A percentile compares a stretch with the other conserved stretches of the same genome.
Evolutionary conservation across 2,329 filamentous ascomycete species (phyloP).

Genomic region (Cytospora mali): DNA sequence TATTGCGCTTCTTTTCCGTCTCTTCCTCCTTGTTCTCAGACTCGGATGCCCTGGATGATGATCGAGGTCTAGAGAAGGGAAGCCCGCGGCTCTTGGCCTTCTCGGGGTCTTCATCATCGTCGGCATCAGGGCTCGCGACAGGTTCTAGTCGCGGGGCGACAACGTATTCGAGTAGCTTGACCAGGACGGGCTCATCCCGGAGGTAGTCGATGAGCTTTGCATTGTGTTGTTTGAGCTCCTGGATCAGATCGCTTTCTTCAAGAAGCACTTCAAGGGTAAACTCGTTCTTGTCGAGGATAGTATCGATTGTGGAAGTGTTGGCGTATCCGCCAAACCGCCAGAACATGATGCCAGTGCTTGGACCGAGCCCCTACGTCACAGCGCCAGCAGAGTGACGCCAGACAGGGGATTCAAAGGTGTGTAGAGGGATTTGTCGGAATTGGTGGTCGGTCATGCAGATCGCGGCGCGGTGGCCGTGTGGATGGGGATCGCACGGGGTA

Average conservation of each 20-base stretch:
- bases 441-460: conserved; percentile 24
- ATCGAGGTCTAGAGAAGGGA: conserved; percentile 55
- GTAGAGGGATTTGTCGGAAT: conserved; percentile 12
- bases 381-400: conserved; percentile 31
- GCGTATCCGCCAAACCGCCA: conserved; percentile 99
- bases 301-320: conserved; percentile 95
- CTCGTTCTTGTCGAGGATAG: conserved; percentile 93
- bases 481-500: background rate
- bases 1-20: conserved; percentile 85
- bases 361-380: conserved; percentile 32
- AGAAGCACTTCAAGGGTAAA: conserved; percentile 94
- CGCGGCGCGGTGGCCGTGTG: conserved; percentile 4
- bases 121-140: conserved; percentile 53
- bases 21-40: conserved; percentile 66
- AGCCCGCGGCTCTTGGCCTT: conserved; percentile 47
- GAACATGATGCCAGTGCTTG: conserved; percentile 75
- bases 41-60: conserved; percentile 55
- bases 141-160: conserved; percentile 73
- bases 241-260: conserved; percentile 93
- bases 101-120: conserved; percentile 53
- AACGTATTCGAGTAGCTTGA: conserved; percentile 88
- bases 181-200: conserved; percentile 81
- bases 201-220: conserved; percentile 96
- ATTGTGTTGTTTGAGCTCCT: conserved; percentile 98
- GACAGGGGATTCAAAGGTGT: conserved; percentile 17